Percentiles rank a stretch among this genome's conserved stretches.
Evolutionary conservation across 805 yeast species (phyloP).

Genomic region (Saturnispora serradocipensis): DNA sequence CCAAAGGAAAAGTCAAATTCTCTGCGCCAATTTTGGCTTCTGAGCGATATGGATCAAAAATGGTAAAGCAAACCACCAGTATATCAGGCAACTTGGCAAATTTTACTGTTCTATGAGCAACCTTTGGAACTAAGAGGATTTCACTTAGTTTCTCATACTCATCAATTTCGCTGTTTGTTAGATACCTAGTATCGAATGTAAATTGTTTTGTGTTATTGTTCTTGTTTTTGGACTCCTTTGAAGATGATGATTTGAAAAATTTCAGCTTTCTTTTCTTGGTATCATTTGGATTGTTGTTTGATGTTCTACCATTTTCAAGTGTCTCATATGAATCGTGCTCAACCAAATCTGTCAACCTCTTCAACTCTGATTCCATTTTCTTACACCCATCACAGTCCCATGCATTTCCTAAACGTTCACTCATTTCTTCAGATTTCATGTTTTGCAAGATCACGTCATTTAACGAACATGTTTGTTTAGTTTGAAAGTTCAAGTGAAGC

Average conservation of each 20-base stretch:
- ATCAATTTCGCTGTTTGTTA: slow-evolving; percentile 16
- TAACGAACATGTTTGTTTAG: slow-evolving; percentile 23
- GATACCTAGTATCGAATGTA: slow-evolving; percentile 5
- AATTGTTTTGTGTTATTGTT: neutral
- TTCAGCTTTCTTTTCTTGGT: slow-evolving; percentile 18
- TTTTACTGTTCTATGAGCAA: slow-evolving; percentile 22
- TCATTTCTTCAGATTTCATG: slow-evolving; percentile 53
- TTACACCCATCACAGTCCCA: slow-evolving; percentile 77
- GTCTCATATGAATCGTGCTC: slow-evolving; percentile 1
- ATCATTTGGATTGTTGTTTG: slow-evolving; percentile 15
- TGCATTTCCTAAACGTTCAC: slow-evolving; percentile 59
- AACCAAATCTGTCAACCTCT: slow-evolving; percentile 6
- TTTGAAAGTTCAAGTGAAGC: slow-evolving; percentile 24
- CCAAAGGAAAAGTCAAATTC: slow-evolving; percentile 19
- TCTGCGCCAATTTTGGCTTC: slow-evolving; percentile 17
- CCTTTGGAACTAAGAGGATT: slow-evolving; percentile 19
- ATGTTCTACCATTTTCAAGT: neutral
- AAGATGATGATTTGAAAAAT: slow-evolving; percentile 8
- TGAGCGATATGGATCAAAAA: slow-evolving; percentile 24
- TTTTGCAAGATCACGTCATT: slow-evolving; percentile 58
- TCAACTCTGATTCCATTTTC: slow-evolving; percentile 19
- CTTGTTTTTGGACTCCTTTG: slow-evolving; percentile 11
- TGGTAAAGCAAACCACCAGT: slow-evolving; percentile 26
- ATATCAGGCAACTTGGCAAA: slow-evolving; percentile 30
- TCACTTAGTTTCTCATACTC: slow-evolving; percentile 16